Percentiles rank a stretch among this genome's conserved stretches.
Evolutionary conservation across 495 filamentous ascomycete genomes (phyloP).

Genomic region (Cercophora samala): DNA sequence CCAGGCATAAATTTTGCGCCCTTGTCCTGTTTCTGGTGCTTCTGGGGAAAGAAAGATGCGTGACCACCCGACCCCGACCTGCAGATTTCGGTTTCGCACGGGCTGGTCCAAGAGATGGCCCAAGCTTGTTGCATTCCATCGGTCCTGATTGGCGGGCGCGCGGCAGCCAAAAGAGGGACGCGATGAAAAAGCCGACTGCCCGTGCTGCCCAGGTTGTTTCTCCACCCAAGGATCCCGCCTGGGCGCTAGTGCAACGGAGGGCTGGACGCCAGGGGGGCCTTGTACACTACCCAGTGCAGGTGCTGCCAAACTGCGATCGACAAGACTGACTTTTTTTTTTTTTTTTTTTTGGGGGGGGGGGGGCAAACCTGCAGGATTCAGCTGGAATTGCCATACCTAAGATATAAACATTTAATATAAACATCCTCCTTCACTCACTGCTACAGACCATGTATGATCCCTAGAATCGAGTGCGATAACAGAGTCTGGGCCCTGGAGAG

Average conservation of each 20-base stretch:
- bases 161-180: conserved; percentile 11
- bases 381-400: too few relatives aligned
- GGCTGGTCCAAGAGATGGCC: conserved; percentile 11
- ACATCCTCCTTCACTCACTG: too few relatives aligned
- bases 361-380: too few relatives aligned
- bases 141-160: conserved; percentile 15
- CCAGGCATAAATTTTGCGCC: conserved; percentile 24
- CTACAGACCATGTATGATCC: too few relatives aligned
- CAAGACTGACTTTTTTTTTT: background rate
- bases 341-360: background rate
- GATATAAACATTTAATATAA: too few relatives aligned
- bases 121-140: conserved; percentile 13
- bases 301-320: conserved; percentile 1
- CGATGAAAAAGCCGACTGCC: conserved; percentile 18
- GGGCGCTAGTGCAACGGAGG: conserved; percentile 9
- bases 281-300: too few relatives aligned
- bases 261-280: conserved; percentile 18
- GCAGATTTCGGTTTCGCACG: conserved; percentile 23
- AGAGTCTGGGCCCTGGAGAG: background rate
- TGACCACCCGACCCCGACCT: conserved; percentile 22
- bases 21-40: conserved; percentile 7
- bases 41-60: conserved; percentile 20
- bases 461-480: too few relatives aligned
- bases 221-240: conserved; percentile 10
- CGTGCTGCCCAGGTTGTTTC: too few relatives aligned